phyloP scores from a whole-genome alignment of 768 basidiomycete genomes.

The Hygrophorus pudorinus region DNA sequence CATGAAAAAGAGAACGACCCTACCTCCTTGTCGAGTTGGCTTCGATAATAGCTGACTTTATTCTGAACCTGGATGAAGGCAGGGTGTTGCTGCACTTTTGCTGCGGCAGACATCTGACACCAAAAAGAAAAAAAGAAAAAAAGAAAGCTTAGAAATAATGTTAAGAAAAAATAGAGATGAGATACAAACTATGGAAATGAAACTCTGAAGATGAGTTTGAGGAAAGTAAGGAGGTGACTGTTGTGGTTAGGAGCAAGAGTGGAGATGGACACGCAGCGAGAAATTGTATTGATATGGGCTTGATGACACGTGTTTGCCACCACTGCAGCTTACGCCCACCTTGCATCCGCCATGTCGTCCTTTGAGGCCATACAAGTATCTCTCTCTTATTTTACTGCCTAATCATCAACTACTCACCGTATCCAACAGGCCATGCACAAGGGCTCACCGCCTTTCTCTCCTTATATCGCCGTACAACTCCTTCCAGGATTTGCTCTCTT shows the following conservation, averaged over 20 bases:
- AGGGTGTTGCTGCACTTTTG: conserved; percentile 85
- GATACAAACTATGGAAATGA: background rate
- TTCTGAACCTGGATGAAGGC: conserved; percentile 75
- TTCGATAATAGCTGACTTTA: conserved; percentile 72
- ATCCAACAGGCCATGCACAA: conserved; percentile 46
- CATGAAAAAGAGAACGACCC: conserved; percentile 15
- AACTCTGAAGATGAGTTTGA: background rate
- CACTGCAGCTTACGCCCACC: conserved; percentile 14
- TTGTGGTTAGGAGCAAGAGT: conserved; percentile 3
- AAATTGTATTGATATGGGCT: conserved; percentile 31
- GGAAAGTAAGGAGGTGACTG: background rate
- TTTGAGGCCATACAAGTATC: conserved; percentile 48
- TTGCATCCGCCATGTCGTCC: conserved; percentile 35
- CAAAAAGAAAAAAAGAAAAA: no score
- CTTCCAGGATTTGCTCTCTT: conserved; percentile 70
- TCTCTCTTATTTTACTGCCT: background rate
- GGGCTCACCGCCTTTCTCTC: conserved; percentile 59
- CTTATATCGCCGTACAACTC: conserved; percentile 53
- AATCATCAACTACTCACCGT: conserved; percentile 14
- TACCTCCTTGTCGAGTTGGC: conserved; percentile 96
- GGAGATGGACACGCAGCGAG: conserved; percentile 12
- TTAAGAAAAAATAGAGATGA: background rate
- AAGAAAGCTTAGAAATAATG: no score
- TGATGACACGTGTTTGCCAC: conserved; percentile 58
- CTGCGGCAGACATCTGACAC: conserved; percentile 57